Conservation (phyloP, 1,284 basidiomycete species). For the Meira miltonrushii region DNA sequence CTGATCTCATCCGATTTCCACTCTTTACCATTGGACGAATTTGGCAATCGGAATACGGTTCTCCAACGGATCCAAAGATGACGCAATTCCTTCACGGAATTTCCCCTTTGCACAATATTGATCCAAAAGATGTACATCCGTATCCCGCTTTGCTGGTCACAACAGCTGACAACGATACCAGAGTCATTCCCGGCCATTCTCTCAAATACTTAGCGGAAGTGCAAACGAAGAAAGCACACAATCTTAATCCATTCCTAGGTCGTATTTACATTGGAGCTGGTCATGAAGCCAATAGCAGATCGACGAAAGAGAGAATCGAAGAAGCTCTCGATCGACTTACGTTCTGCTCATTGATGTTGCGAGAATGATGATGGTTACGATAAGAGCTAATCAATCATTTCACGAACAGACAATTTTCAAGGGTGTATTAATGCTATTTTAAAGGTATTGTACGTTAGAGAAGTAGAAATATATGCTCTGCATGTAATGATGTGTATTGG, state of each 20-base stretch:
- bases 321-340: no score
- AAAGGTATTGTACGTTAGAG: no score
- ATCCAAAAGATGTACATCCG: background rate
- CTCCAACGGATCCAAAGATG: background rate
- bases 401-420: no score
- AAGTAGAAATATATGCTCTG: no score
- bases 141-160: background rate
- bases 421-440: no score
- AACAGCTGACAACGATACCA: constrained; percentile 37
- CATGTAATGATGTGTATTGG: no score
- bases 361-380: no score
- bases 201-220: constrained; percentile 48
- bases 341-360: no score
- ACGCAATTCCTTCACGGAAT: background rate
- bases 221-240: constrained; percentile 16
- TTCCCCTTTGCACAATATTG: background rate
- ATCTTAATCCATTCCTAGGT: background rate
- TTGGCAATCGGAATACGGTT: background rate
- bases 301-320: no score
- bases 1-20: background rate
- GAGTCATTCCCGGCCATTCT: constrained; percentile 44
- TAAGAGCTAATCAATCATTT: no score
- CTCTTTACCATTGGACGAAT: background rate
- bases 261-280: background rate
- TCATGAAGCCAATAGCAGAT: background rate